These are phyloP conservation scores for Tripterygium wilfordii DNA, from an alignment of 177 flowering plant species.

Conservation along the genomic window DNA sequence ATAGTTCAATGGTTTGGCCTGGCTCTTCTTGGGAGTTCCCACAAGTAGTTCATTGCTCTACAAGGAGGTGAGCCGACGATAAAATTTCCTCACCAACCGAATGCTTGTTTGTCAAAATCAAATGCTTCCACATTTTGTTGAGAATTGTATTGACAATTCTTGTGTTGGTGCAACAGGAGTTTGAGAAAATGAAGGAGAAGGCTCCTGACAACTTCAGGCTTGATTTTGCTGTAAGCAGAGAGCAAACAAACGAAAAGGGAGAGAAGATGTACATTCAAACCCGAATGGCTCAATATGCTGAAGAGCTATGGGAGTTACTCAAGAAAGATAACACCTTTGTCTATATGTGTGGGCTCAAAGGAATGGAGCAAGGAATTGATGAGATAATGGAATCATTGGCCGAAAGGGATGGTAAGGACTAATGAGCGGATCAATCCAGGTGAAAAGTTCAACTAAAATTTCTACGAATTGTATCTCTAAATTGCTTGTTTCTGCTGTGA, in stretches of 20 bases:
- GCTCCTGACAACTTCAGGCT: conserved; percentile 76
- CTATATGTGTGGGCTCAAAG: conserved; percentile 91
- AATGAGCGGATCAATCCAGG: too few relatives aligned
- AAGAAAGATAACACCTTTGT: conserved; percentile 89
- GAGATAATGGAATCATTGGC: conserved; percentile 81
- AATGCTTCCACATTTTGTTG: too few relatives aligned
- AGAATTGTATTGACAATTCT: not conserved
- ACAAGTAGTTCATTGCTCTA: conserved; percentile 92
- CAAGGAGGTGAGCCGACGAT: conserved; percentile 59
- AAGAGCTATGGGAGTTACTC: conserved; percentile 83
- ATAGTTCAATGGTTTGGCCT: conserved; percentile 96
- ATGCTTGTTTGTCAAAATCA: too few relatives aligned
- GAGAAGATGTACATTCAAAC: conserved; percentile 99
- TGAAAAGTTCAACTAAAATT: not conserved
- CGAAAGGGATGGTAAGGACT: conserved; percentile 73
- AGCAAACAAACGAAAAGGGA: conserved; percentile 84
- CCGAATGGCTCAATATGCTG: conserved; percentile 91
- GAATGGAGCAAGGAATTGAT: conserved; percentile 96
- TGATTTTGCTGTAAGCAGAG: conserved; percentile 95
- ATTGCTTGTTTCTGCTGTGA: not conserved
- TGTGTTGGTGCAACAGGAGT: conserved; percentile 55
- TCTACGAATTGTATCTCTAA: not conserved
- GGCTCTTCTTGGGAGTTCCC: conserved; percentile 99
- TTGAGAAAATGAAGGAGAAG: conserved; percentile 95
- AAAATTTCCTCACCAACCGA: too few relatives aligned